Evolutionary conservation across 495 filamentous ascomycete genomes (phyloP).

Genomic region (Daldinia decipiens): DNA sequence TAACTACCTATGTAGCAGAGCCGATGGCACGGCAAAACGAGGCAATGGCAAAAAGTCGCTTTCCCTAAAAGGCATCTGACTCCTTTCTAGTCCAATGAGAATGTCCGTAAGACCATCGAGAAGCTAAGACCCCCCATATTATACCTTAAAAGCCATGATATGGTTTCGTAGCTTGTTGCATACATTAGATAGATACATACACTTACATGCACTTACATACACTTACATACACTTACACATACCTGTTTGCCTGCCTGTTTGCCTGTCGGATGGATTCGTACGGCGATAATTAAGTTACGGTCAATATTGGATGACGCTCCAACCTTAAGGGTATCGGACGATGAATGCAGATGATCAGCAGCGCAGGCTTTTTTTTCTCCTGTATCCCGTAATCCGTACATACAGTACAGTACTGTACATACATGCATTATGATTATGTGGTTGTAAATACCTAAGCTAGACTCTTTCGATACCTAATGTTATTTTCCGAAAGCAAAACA

Average conservation of each 20-base stretch:
- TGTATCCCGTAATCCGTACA: neutral
- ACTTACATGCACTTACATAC: neutral
- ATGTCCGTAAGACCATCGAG: neutral
- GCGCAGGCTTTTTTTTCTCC: slow-evolving; percentile 2
- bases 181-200: neutral
- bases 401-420: neutral
- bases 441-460: slow-evolving; percentile 1
- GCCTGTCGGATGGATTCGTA: neutral
- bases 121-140: neutral
- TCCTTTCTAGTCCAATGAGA: slow-evolving; percentile 33
- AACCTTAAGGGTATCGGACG: slow-evolving; percentile 34
- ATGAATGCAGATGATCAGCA: slow-evolving; percentile 38
- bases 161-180: slow-evolving; percentile 13
- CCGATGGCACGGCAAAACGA: slow-evolving; percentile 24
- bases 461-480: slow-evolving; percentile 15
- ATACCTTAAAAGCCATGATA: slow-evolving; percentile 4
- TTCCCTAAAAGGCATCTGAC: slow-evolving; percentile 44
- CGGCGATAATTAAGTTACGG: slow-evolving; percentile 8
- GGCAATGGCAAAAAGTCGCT: slow-evolving; percentile 34
- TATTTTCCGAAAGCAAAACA: slow-evolving; percentile 27
- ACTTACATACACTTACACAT: neutral
- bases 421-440: neutral
- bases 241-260: too few relatives aligned
- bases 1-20: slow-evolving; percentile 26
- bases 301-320: slow-evolving; percentile 28